Percentiles rank a stretch among this genome's conserved stretches.
These are phyloP conservation scores for Vitis labrusca DNA, from an alignment of 164 flowering plant species.

Conservation along the genomic window DNA sequence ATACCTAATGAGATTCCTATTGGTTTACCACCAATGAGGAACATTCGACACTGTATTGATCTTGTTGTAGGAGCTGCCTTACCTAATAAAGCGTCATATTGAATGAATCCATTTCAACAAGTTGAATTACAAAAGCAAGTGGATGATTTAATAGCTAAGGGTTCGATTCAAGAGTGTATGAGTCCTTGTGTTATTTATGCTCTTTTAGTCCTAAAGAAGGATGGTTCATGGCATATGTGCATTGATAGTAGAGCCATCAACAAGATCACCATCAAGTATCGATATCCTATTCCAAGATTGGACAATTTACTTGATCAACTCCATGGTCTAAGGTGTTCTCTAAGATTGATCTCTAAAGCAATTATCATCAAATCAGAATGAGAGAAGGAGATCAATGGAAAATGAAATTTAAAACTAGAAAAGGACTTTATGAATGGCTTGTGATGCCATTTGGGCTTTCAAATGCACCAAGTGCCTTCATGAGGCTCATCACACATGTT, in stretches of 20 bases:
- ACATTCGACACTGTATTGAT: too few relatives aligned
- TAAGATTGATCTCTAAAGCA: constrained; percentile 9
- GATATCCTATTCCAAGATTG: not conserved
- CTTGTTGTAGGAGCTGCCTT: too few relatives aligned
- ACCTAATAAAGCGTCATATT: too few relatives aligned
- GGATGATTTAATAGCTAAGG: too few relatives aligned
- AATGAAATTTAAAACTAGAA: constrained; percentile 12
- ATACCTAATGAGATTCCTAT: too few relatives aligned
- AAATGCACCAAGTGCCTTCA: constrained; percentile 22
- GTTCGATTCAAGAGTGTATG: not conserved
- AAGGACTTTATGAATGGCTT: constrained; percentile 19
- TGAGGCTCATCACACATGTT: constrained; percentile 12
- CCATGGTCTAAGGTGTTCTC: not conserved
- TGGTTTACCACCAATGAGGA: too few relatives aligned
- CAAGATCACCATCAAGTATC: constrained; percentile 6
- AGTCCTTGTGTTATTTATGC: not conserved
- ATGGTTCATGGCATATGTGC: not conserved
- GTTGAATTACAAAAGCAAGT: too few relatives aligned
- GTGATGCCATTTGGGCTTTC: constrained; percentile 17
- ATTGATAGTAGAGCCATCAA: not conserved
- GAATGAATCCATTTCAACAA: too few relatives aligned
- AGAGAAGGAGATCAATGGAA: constrained; percentile 17
- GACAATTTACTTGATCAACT: not conserved
- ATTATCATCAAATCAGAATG: constrained; percentile 15
- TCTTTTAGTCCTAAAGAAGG: not conserved